Evolutionary conservation across 1,284 basidiomycete species (phyloP).

Genomic region (Apiotrichum akiyoshidainum): DNA sequence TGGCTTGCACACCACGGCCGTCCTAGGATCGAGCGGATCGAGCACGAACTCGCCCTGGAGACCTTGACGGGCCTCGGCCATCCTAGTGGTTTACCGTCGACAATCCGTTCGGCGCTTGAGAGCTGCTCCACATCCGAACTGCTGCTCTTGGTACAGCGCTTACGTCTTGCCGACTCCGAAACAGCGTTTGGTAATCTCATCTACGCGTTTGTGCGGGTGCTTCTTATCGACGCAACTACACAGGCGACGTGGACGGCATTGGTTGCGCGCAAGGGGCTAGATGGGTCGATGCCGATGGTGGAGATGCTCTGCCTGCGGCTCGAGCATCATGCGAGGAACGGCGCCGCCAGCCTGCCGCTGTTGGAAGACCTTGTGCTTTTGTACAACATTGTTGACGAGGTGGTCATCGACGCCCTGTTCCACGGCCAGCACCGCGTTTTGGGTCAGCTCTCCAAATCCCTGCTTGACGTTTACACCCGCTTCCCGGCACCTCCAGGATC

Average conservation of each 20-base stretch:
- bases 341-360: constrained; percentile 2
- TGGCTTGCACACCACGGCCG: constrained; percentile 10
- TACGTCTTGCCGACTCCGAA: neutral
- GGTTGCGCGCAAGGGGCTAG: constrained; percentile 8
- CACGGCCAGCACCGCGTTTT: constrained; percentile 9
- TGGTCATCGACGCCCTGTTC: constrained; percentile 13
- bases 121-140: neutral
- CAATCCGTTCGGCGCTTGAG: constrained; percentile 10
- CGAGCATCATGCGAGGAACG: constrained; percentile 6
- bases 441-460: neutral
- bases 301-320: constrained; percentile 7
- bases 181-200: neutral
- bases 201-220: neutral
- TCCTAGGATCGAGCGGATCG: neutral
- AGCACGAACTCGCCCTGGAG: constrained; percentile 12
- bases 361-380: constrained; percentile 6
- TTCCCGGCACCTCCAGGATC: neutral
- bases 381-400: constrained; percentile 9
- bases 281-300: constrained; percentile 5
- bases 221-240: constrained; percentile 9
- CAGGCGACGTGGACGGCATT: constrained; percentile 5
- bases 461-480: constrained; percentile 5
- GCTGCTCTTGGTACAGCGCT: constrained; percentile 6
- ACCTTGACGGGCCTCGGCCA: constrained; percentile 1
- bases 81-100: constrained; percentile 4